phyloP scores from a whole-genome alignment of 257 asterid species.

The Nicotiana undulata region DNA sequence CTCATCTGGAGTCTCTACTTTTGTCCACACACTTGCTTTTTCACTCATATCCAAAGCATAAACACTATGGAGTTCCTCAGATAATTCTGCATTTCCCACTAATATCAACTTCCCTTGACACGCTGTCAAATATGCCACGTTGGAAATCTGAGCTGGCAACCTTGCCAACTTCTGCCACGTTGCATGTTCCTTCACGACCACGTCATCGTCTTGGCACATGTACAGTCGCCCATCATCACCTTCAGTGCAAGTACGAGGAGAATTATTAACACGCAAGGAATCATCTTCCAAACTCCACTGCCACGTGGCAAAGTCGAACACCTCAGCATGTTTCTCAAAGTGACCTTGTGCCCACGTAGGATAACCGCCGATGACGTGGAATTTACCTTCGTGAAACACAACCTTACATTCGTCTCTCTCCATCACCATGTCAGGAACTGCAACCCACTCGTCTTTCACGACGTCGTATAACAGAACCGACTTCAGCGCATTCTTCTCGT shows the following conservation, averaged over 20 bases:
- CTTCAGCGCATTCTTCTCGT: neutral
- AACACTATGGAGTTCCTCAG: neutral
- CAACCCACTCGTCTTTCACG: constrained; percentile 11
- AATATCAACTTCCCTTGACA: constrained; percentile 11
- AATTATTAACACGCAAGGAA: neutral
- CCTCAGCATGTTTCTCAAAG: constrained; percentile 6
- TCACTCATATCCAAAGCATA: neutral
- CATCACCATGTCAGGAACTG: constrained; percentile 16
- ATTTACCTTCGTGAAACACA: constrained; percentile 10
- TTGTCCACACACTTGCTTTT: neutral
- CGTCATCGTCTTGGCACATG: neutral
- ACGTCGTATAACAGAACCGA: constrained; percentile 8
- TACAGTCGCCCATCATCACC: neutral
- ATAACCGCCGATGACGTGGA: constrained; percentile 19
- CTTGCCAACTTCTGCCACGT: neutral
- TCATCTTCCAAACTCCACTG: neutral
- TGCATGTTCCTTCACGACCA: neutral
- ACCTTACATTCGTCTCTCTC: constrained; percentile 17
- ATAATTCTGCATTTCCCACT: neutral
- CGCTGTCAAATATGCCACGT: constrained; percentile 4
- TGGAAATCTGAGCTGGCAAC: neutral
- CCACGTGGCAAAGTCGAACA: neutral
- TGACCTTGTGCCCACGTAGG: constrained; percentile 10
- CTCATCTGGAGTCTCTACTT: constrained; percentile 1
- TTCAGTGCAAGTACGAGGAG: neutral